Evolutionary conservation across 257 asterid genomes (phyloP).

Genomic region (Haberlea rhodopensis): DNA sequence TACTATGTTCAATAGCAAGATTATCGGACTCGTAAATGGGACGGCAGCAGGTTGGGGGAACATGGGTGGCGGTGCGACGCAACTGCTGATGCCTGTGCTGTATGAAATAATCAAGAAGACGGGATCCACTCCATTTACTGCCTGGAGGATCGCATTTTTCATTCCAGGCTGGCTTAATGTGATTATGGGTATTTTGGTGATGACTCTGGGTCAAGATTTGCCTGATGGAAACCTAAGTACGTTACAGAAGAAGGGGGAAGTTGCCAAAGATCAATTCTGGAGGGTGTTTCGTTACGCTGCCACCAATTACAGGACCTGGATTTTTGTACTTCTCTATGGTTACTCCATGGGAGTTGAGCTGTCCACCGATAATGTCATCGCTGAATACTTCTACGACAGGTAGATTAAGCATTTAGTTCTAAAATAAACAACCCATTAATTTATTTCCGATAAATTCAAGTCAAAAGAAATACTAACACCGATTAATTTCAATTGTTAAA

Average conservation of each 20-base stretch:
- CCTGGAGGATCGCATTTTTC: slow-evolving; percentile 67
- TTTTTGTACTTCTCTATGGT: slow-evolving; percentile 57
- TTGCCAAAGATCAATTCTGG: slow-evolving; percentile 43
- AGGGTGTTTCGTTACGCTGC: slow-evolving; percentile 53
- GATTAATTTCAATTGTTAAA: too few relatives aligned
- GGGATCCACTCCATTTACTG: slow-evolving; percentile 52
- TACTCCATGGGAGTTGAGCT: slow-evolving; percentile 73
- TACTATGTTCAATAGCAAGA: slow-evolving; percentile 54
- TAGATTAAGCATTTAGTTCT: too few relatives aligned
- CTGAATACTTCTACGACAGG: slow-evolving; percentile 64
- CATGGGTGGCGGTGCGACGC: slow-evolving; percentile 77
- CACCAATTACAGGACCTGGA: slow-evolving; percentile 73
- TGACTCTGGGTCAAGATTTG: slow-evolving; percentile 64
- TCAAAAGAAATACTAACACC: too few relatives aligned
- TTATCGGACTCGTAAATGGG: slow-evolving; percentile 55
- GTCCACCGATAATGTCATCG: slow-evolving; percentile 54
- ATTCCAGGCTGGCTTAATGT: slow-evolving; percentile 64
- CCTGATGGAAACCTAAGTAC: slow-evolving; percentile 61
- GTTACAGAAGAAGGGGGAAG: slow-evolving; percentile 51
- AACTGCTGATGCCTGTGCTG: slow-evolving; percentile 58
- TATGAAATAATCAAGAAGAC: slow-evolving; percentile 36
- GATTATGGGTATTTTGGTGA: slow-evolving; percentile 53
- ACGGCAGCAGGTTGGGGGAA: slow-evolving; percentile 75
- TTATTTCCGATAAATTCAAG: too few relatives aligned
- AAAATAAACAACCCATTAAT: too few relatives aligned